Evolutionary conservation across 2,329 filamentous ascomycete genomes (phyloP), one percentile per base, ranked within the genome.

Genomic region (Fusarium sp.): DNA sequence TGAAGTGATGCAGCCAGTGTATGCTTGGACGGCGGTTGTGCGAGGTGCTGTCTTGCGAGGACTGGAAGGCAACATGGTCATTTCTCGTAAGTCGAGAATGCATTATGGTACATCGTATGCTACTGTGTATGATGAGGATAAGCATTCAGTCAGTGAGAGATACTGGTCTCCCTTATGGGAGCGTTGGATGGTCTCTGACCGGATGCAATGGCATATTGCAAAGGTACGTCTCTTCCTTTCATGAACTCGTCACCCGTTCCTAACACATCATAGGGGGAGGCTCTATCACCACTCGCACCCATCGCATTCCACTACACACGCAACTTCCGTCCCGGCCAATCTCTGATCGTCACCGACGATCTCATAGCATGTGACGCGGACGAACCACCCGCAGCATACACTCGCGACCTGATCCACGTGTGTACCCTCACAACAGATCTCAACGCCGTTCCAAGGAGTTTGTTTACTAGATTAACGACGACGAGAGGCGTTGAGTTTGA

Each of bases 231-330:
- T 62, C 8, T 26, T 6, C 9, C 18, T 9, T 31, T 5, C 5
- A 63, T 49, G 6, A 11, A 26, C 31, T n/a, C 39, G 15, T 38
- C 18, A 42, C 11, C 14, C 58, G 3, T 6, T 51, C 6, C 52
- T 73, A 60, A 73, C 42, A 48, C n/a, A 20, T 18, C 7, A 3
- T 72, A 93, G 91, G 93, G 92, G 66, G 92, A 94, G 75, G 89
- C 92, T 42, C 88, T 95, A 42, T 94, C 92, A 13, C 91, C 93
- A n/a, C 85, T 90, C 2, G 87, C 89, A 3, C 93, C 93, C 1
- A 92, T 95, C 66, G 92, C 92, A 5, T 95, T 96, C 83, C 93
- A 95, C 84, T 96, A 95, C 83, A 95, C 93, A 7, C 91, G 93
- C 70, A 96, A 95, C 82, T 96, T 96, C 83, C 90, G 93, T 3